Evolutionary conservation across 148 eudicot genomes (phyloP).

Genomic region (Salicornia ramosissima): DNA sequence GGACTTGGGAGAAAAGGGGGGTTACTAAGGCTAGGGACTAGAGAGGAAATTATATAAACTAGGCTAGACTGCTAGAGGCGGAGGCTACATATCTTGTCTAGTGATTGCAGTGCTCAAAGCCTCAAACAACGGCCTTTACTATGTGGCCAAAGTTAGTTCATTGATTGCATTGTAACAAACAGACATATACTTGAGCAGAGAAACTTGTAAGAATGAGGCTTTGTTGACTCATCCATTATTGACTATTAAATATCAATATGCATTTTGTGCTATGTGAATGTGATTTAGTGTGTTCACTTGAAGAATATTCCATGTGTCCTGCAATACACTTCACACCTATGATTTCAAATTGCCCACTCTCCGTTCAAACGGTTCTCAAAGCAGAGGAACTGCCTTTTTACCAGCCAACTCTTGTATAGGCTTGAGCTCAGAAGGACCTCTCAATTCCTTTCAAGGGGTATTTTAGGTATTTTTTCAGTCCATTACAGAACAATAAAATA

Average conservation of each 20-base stretch:
- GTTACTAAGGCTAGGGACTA: not conserved
- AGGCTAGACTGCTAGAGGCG: too few relatives aligned
- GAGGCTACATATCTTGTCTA: too few relatives aligned
- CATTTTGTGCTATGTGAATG: not conserved
- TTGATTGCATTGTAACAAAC: not conserved
- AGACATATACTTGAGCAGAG: not conserved
- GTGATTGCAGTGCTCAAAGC: not conserved
- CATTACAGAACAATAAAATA: too few relatives aligned
- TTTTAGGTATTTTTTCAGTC: too few relatives aligned
- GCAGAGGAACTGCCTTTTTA: too few relatives aligned
- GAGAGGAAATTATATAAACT: too few relatives aligned
- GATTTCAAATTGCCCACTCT: not conserved
- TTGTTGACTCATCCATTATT: not conserved
- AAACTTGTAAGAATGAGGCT: not conserved
- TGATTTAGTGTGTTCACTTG: not conserved
- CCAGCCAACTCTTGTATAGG: too few relatives aligned
- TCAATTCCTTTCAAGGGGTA: too few relatives aligned
- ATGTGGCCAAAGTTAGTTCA: too few relatives aligned
- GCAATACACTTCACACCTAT: not conserved
- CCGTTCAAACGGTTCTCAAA: too few relatives aligned
- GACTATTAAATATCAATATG: not conserved
- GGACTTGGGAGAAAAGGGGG: not conserved
- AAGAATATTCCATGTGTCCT: not conserved
- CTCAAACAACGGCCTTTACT: not conserved
- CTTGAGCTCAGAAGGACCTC: too few relatives aligned